These are phyloP conservation scores for Catharanthus roseus DNA, from an alignment of 257 asterid species.

Conservation along the genomic window DNA sequence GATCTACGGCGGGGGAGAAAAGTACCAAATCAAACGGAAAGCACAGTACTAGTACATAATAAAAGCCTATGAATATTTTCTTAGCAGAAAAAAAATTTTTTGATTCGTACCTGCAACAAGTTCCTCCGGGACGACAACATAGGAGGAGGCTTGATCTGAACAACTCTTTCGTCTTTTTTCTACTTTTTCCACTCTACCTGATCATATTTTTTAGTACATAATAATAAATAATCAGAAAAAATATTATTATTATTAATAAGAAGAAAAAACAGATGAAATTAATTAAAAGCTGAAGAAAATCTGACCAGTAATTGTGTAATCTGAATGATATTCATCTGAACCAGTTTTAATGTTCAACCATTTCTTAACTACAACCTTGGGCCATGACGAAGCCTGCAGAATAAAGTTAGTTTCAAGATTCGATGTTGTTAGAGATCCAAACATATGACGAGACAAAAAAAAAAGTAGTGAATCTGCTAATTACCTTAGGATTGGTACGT, in stretches of 20 bases:
- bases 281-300: neutral
- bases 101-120: constrained; percentile 49
- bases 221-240: neutral
- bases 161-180: constrained; percentile 64
- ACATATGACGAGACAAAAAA: neutral
- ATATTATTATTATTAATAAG: no score
- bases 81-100: no score
- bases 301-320: constrained; percentile 42
- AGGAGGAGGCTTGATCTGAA: constrained; percentile 50
- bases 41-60: no score
- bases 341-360: constrained; percentile 58
- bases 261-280: no score
- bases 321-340: constrained; percentile 58
- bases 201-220: neutral
- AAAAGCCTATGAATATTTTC: neutral
- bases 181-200: constrained; percentile 25
- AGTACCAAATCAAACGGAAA: neutral
- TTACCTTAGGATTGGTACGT: constrained; percentile 39
- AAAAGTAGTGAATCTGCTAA: neutral
- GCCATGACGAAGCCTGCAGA: constrained; percentile 66
- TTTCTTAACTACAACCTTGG: constrained; percentile 56
- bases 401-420: neutral
- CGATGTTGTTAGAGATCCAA: neutral
- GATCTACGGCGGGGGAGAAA: constrained; percentile 11
- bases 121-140: constrained; percentile 83